A percentile compares a stretch with the other conserved stretches of the same genome.
phyloP scores from a whole-genome alignment of 1,139 yeast species.

The Nakaseomyces glabratus region DNA sequence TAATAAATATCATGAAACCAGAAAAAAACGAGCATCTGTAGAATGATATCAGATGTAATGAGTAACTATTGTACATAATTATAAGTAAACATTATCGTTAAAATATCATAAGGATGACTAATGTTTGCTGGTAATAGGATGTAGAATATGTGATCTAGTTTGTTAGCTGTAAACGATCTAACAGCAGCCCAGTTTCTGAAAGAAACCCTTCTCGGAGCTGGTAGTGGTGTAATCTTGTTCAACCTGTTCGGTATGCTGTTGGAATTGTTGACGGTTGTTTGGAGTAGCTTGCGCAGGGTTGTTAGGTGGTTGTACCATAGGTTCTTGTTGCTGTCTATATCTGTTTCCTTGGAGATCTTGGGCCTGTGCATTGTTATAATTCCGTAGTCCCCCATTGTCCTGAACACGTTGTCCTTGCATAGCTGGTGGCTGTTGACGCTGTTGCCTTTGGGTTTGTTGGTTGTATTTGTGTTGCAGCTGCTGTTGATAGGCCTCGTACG shows the following conservation, averaged over 20 bases:
- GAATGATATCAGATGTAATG: too few relatives aligned
- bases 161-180: too few relatives aligned
- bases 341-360: slow-evolving; percentile 10
- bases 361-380: slow-evolving; percentile 11
- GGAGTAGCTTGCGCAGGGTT: slow-evolving; percentile 21
- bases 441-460: slow-evolving; percentile 24
- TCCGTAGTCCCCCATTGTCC: slow-evolving; percentile 10
- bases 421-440: slow-evolving; percentile 16
- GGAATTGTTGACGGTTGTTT: slow-evolving; percentile 17
- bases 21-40: too few relatives aligned
- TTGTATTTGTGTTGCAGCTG: slow-evolving; percentile 31
- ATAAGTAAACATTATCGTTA: slow-evolving; percentile 12
- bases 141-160: too few relatives aligned
- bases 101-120: background rate
- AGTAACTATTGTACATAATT: background rate
- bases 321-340: slow-evolving; percentile 20
- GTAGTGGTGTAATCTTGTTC: slow-evolving; percentile 21
- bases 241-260: slow-evolving; percentile 23
- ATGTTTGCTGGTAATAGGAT: slow-evolving; percentile 9
- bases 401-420: slow-evolving; percentile 7
- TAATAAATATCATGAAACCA: too few relatives aligned
- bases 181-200: slow-evolving; percentile 35
- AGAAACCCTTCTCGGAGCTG: slow-evolving; percentile 32
- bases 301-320: slow-evolving; percentile 19
- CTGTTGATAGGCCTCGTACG: slow-evolving; percentile 33